phyloP scores from a whole-genome alignment of 2,329 filamentous ascomycete genomes.

The Cladorrhinum sp. region DNA sequence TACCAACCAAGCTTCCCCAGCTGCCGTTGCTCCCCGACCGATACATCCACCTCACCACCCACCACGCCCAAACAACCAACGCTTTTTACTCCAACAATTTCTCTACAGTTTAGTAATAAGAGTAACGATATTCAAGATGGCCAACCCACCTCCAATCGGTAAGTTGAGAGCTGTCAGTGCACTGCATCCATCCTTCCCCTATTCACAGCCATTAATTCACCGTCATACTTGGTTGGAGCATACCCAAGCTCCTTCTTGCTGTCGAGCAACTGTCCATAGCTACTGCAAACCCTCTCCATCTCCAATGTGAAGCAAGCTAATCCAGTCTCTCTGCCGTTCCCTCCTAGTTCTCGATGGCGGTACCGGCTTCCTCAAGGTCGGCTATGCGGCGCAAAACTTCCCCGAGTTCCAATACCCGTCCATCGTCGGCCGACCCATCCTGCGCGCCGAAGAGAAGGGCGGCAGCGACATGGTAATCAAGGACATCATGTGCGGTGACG shows the following conservation, averaged over 20 bases:
- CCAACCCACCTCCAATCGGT: constrained; percentile 49
- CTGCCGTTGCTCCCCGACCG: constrained; percentile 1
- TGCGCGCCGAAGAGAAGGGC: constrained; percentile 86
- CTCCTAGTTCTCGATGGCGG: constrained; percentile 94
- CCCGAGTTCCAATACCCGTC: constrained; percentile 98
- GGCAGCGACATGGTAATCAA: constrained; percentile 68
- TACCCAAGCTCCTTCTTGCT: constrained; percentile 4
- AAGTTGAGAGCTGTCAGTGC: constrained; percentile 7
- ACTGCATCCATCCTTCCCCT: background rate
- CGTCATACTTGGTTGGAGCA: background rate
- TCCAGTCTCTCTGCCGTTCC: constrained; percentile 3
- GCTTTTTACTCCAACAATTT: background rate
- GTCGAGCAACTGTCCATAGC: constrained; percentile 9
- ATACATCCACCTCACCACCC: no score
- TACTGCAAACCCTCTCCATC: background rate
- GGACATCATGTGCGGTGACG: constrained; percentile 99
- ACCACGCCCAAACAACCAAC: background rate
- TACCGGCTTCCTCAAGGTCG: constrained; percentile 99
- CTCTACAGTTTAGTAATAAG: background rate
- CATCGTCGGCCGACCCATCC: constrained; percentile 95
- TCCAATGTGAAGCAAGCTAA: background rate
- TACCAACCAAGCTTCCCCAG: background rate
- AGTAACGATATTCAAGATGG: constrained; percentile 38
- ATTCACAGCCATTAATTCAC: background rate
- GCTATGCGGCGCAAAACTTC: constrained; percentile 99